phyloP scores from a whole-genome alignment of 306 rosid species.

The Boehmeria nivea region DNA sequence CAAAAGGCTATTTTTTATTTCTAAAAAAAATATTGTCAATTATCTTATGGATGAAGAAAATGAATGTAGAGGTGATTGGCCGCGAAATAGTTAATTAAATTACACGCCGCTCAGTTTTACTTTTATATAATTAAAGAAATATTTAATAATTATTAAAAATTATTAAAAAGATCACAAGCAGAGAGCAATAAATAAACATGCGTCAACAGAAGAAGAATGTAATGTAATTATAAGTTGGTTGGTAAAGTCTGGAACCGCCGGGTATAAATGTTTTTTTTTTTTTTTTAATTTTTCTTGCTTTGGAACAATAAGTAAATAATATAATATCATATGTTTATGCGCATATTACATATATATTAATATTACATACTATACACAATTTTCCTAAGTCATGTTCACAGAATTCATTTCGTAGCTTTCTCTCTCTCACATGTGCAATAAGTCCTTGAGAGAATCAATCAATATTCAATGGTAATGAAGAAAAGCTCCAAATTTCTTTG shows the following conservation, averaged over 20 bases:
- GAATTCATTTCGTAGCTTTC: conserved; percentile 29
- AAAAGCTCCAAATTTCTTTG: background rate
- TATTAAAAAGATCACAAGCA: conserved; percentile 15
- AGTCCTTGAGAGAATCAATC: background rate
- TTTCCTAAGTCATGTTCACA: conserved; percentile 10
- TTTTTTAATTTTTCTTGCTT: background rate
- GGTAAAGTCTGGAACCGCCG: background rate
- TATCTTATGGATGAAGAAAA: conserved; percentile 9
- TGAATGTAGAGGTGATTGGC: conserved; percentile 23
- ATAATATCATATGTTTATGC: background rate
- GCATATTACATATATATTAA: background rate
- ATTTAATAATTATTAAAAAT: background rate
- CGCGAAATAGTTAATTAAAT: background rate
- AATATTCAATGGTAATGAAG: background rate
- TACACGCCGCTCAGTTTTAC: background rate
- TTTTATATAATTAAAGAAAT: background rate
- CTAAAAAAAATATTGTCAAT: background rate
- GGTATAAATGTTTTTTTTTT: background rate
- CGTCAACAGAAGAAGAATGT: conserved; percentile 10
- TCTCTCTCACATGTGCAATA: conserved; percentile 31
- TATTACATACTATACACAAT: conserved; percentile 10
- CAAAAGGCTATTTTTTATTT: no score
- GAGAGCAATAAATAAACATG: conserved; percentile 24
- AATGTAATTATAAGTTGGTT: conserved; percentile 10
- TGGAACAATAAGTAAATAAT: background rate